A percentile compares a stretch with the other conserved stretches of the same genome.
phyloP scores from a whole-genome alignment of 805 yeast species.

The Suhomyces emberorum region DNA sequence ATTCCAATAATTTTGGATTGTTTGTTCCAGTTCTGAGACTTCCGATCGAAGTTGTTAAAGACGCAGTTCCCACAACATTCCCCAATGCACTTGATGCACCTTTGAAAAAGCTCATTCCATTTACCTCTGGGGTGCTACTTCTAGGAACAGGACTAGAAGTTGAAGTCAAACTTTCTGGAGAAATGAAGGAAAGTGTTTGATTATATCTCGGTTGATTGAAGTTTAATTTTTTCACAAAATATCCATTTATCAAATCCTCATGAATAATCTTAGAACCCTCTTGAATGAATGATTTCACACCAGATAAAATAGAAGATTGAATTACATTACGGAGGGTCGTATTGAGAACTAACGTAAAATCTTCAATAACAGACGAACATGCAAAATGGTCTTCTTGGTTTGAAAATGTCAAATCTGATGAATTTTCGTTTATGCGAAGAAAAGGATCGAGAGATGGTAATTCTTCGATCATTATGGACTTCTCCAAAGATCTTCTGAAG shows the following conservation, averaged over 20 bases:
- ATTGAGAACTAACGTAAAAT: slow-evolving; percentile 69
- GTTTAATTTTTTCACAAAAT: slow-evolving; percentile 30
- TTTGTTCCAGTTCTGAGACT: slow-evolving; percentile 28
- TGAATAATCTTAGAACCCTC: slow-evolving; percentile 60
- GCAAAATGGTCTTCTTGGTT: slow-evolving; percentile 57
- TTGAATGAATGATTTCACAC: slow-evolving; percentile 53
- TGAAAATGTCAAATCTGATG: slow-evolving; percentile 2
- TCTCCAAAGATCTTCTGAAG: slow-evolving; percentile 74
- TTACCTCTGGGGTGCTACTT: slow-evolving; percentile 33
- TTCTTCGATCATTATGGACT: slow-evolving; percentile 77
- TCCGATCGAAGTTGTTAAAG: slow-evolving; percentile 11
- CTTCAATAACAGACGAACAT: slow-evolving; percentile 83
- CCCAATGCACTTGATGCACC: slow-evolving; percentile 45
- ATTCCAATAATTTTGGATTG: slow-evolving; percentile 51
- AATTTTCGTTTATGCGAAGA: not conserved
- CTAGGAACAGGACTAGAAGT: slow-evolving; percentile 24
- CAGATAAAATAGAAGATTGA: slow-evolving; percentile 63
- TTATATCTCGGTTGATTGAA: slow-evolving; percentile 43
- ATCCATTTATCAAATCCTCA: slow-evolving; percentile 58
- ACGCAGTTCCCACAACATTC: slow-evolving; percentile 33
- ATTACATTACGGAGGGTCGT: slow-evolving; percentile 61
- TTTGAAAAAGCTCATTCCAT: slow-evolving; percentile 38
- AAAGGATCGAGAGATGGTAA: slow-evolving; percentile 7
- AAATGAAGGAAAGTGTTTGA: slow-evolving; percentile 22
- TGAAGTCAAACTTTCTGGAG: slow-evolving; percentile 10